These are phyloP conservation scores for Suillus weaverae DNA, from an alignment of 768 basidiomycete species.

Conservation along the genomic window DNA sequence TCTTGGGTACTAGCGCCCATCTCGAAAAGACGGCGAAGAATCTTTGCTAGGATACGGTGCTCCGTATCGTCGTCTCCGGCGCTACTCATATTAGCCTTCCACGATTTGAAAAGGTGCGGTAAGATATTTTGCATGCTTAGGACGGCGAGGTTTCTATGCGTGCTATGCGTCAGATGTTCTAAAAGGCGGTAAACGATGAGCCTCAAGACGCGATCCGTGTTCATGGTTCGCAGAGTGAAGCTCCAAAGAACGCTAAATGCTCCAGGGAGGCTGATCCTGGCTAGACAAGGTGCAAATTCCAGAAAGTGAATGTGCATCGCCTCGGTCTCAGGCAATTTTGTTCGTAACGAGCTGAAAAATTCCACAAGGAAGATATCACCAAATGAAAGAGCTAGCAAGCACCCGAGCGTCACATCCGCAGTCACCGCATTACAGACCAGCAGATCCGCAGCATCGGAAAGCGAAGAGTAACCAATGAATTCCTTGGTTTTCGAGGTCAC, in stretches of 20 bases:
- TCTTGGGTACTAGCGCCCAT: conserved; percentile 70
- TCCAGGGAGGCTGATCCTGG: conserved; percentile 56
- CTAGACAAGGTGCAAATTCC: conserved; percentile 39
- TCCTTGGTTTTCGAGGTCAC: conserved; percentile 16
- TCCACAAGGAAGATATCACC: conserved; percentile 60
- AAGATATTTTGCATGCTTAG: conserved; percentile 61
- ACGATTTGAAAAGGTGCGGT: conserved; percentile 42
- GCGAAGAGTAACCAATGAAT: conserved; percentile 61
- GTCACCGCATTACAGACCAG: conserved; percentile 50
- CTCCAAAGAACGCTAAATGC: conserved; percentile 64
- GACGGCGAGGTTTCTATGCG: conserved; percentile 70
- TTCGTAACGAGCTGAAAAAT: conserved; percentile 50
- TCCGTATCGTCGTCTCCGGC: conserved; percentile 42
- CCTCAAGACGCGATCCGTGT: conserved; percentile 43
- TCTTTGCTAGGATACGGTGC: conserved; percentile 56
- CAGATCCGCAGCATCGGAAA: conserved; percentile 57
- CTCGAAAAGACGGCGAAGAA: conserved; percentile 69
- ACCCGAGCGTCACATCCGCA: conserved; percentile 59
- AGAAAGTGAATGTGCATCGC: conserved; percentile 42
- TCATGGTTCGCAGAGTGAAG: conserved; percentile 37
- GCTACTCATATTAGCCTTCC: conserved; percentile 19
- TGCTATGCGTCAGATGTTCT: conserved; percentile 58
- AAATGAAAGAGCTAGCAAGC: conserved; percentile 66
- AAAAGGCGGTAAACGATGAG: conserved; percentile 59
- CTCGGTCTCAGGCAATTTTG: conserved; percentile 40